Conservation (phyloP, 2,329 filamentous ascomycete species). For the Cephalotrichum gorgonifer region DNA sequence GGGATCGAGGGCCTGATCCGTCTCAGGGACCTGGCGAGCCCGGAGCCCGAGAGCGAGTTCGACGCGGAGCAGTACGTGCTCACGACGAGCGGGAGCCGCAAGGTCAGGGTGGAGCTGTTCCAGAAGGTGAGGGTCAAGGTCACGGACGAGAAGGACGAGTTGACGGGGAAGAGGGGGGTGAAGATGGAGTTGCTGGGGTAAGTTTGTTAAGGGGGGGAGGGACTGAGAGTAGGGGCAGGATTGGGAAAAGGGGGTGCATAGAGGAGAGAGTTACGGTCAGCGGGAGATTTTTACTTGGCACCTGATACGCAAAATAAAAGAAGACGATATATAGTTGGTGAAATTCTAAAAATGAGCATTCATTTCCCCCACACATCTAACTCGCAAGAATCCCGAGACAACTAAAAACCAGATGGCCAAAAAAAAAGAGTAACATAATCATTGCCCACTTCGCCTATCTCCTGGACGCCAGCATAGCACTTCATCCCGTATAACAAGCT, state of each 20-base stretch:
- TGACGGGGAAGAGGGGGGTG: slow-evolving; percentile 89
- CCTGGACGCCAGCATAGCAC: not conserved
- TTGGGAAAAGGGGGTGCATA: no score
- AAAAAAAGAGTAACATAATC: not conserved
- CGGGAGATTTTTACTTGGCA: not conserved
- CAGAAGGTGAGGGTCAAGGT: slow-evolving; percentile 84
- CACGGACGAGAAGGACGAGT: slow-evolving; percentile 85
- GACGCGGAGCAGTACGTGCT: slow-evolving; percentile 81
- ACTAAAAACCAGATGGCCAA: not conserved
- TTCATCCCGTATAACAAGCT: no score
- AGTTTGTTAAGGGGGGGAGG: no score
- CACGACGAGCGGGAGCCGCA: slow-evolving; percentile 42
- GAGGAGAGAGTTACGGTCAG: no score
- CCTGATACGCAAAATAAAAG: not conserved
- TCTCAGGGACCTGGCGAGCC: slow-evolving; percentile 68
- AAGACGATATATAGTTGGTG: not conserved
- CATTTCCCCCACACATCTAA: not conserved
- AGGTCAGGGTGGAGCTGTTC: slow-evolving; percentile 69
- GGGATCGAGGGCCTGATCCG: slow-evolving; percentile 90
- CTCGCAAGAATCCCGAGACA: not conserved
- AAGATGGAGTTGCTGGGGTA: slow-evolving; percentile 55
- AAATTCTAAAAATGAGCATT: not conserved
- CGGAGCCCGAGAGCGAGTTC: slow-evolving; percentile 70
- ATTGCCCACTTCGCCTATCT: not conserved
- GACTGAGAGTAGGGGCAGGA: not conserved